Percentiles rank a stretch among this genome's conserved stretches.
Conservation (phyloP, 441 rosid genomes). For the Gossypium lobatum region DNA sequence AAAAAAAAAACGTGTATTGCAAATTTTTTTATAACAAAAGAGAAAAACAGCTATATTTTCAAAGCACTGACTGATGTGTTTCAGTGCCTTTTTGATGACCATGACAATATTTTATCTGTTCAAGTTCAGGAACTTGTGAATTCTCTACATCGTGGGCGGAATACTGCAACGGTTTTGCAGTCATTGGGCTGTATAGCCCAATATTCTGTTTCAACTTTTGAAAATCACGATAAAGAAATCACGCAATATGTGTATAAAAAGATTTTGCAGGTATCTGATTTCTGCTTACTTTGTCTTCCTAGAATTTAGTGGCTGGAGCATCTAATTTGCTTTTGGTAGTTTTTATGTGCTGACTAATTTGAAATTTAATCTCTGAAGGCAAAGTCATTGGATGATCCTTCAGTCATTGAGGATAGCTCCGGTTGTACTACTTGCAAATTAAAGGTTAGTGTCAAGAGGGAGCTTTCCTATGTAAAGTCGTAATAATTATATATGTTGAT, state of each 20-base stretch:
- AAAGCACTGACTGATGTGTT: neutral
- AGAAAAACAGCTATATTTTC: neutral
- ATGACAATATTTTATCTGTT: slow-evolving; percentile 15
- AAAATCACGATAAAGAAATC: slow-evolving; percentile 51
- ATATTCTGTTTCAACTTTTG: slow-evolving; percentile 57
- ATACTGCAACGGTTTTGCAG: slow-evolving; percentile 79
- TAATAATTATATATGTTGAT: neutral
- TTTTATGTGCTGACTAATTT: slow-evolving; percentile 16
- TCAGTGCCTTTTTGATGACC: neutral
- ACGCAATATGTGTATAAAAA: slow-evolving; percentile 39
- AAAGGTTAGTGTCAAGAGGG: slow-evolving; percentile 47
- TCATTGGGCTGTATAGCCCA: slow-evolving; percentile 86
- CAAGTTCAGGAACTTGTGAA: slow-evolving; percentile 69
- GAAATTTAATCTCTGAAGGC: slow-evolving; percentile 37
- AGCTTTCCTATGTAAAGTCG: slow-evolving; percentile 6
- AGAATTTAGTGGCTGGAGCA: slow-evolving; percentile 12
- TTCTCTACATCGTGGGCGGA: slow-evolving; percentile 52
- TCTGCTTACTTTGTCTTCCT: slow-evolving; percentile 13
- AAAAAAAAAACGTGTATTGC: neutral
- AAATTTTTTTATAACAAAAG: neutral
- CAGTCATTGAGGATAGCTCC: slow-evolving; percentile 36
- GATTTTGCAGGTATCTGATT: slow-evolving; percentile 53
- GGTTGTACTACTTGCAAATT: slow-evolving; percentile 55
- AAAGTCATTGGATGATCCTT: slow-evolving; percentile 31
- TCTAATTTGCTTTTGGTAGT: slow-evolving; percentile 10